Conservation (phyloP, 306 rosid species). For the Gastrolobium villosum region DNA sequence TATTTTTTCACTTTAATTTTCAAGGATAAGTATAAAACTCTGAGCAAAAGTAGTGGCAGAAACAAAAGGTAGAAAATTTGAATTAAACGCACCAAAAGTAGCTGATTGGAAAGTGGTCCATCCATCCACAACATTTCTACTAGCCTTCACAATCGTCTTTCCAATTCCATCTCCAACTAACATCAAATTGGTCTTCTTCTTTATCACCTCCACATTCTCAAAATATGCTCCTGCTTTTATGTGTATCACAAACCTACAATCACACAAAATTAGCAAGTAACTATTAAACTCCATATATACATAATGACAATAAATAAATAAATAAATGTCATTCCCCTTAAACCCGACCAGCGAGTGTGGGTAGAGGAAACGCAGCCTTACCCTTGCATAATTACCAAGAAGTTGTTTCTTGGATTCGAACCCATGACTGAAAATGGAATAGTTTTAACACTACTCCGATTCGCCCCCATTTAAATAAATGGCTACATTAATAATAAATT, state of each 20-base stretch:
- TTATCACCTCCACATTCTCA: constrained; percentile 87
- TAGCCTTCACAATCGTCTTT: constrained; percentile 78
- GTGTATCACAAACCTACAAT: constrained; percentile 74
- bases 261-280: neutral
- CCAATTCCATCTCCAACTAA: constrained; percentile 89
- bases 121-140: constrained; percentile 79
- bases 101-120: constrained; percentile 95
- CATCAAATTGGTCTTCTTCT: constrained; percentile 76
- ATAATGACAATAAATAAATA: neutral
- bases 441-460: too few relatives aligned
- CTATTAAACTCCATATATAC: neutral
- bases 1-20: neutral
- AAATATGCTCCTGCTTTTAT: constrained; percentile 84
- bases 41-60: neutral
- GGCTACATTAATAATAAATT: neutral
- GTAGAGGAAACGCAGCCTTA: too few relatives aligned
- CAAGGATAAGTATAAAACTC: neutral
- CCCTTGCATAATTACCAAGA: too few relatives aligned
- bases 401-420: too few relatives aligned
- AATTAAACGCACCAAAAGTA: constrained; percentile 75
- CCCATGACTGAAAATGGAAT: too few relatives aligned
- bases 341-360: too few relatives aligned
- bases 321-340: too few relatives aligned
- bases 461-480: too few relatives aligned
- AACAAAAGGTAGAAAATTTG: neutral